Base-by-base conservation (phyloP, 495 filamentous ascomycete species). In the Hyaloscypha finlandica region DNA sequence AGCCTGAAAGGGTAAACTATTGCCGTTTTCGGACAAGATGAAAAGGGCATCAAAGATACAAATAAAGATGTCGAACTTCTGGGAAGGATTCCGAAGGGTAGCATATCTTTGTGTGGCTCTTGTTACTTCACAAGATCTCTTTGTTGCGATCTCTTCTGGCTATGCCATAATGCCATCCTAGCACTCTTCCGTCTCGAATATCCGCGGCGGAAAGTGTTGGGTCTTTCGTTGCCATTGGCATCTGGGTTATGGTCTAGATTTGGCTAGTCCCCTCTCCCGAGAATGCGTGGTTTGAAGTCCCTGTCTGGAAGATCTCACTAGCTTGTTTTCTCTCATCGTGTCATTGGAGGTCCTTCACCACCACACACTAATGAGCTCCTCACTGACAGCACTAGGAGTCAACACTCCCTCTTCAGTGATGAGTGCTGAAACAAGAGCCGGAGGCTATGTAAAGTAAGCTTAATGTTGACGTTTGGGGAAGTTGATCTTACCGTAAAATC, bases 321-420 rank as follows among this genome's bases (percentile, higher is more conserved):
- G 30, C 54, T 57, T 29, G 29, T 57, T 30, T 8, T 8, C 35
- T 37, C 35, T 6, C 35, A 37, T 37, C 35, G 12, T 37, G 35
- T 12, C 8, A 3, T 37, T 37, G 25, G 25, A 37, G 35, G 8
- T 37, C 33, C n/a, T 31, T 60, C 58, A 60, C 59, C 59, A 90
- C 87, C 87, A 91, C 57, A 92, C 89, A 74, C 89, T 91, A 73
- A 92, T 91, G 73, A 92, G 73, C 74, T 92, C 89, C 74, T 92
- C 89, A 71, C 88, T 91, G 59, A 92, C 90, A 22, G 89, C 89
- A 73, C 86, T 90, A 6, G 91, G 90, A 14, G 89, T 90, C 63
- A 92, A 77, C 5, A 93, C 86, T 58, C 91, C 91, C 35, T 80
- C 81, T 72, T 94, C 91, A 2, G 91, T 93, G 64, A 94, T 90